Base-by-base conservation (phyloP, 179 eudicot genomes). In the Silene vulgaris region DNA sequence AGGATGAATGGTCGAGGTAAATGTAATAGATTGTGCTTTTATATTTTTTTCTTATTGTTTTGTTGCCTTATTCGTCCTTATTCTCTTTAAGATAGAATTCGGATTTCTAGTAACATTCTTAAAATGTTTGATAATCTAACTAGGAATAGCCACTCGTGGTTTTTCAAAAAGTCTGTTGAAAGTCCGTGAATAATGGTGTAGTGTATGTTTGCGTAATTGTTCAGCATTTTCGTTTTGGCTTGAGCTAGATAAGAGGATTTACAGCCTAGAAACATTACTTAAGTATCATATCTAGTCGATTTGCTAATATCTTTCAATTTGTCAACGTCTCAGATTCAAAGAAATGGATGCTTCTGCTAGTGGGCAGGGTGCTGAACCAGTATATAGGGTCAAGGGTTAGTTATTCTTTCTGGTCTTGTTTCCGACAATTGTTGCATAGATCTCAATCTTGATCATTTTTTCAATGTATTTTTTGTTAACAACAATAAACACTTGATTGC, bases 281-380 rank as follows among this genome's bases (percentile, higher is more conserved):
- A 45, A 21, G 60, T 52, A 29, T 77, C 43, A 43, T 28, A 17
- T 77, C 19, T 2, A 30, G 20, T 56, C 32, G 19, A 20, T 65
- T 20, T 65, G 80, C 76, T 74, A 52, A 73, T 81, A 57, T 62
- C 14, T 32, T 52, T 12, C 29, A 3, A 26, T 76, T 43, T 76
- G 48, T 75, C 9, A 43, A 32, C 57, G 66, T 61, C 60, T 75
- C 32, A 94, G 98, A 88, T 94, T 86, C 77, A 75, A 85, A 76
- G 78, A 82, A 64, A 86, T 91, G 97, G 96, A 92, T 82, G 86
- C 97, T 73, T 82, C 88, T 23, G 65, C 87, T 56, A 91, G 93
- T 76, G 98, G 97, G 68, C 87, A 84, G 60, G 95, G 88, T 78
- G 98, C 96, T 75, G 92, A 87, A 80, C 82, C 90, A 48, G 88